A percentile compares a stretch with the other conserved stretches of the same genome.
Evolutionary conservation across 2,329 filamentous ascomycete species (phyloP).

Genomic region (Penicillium sp.): DNA sequence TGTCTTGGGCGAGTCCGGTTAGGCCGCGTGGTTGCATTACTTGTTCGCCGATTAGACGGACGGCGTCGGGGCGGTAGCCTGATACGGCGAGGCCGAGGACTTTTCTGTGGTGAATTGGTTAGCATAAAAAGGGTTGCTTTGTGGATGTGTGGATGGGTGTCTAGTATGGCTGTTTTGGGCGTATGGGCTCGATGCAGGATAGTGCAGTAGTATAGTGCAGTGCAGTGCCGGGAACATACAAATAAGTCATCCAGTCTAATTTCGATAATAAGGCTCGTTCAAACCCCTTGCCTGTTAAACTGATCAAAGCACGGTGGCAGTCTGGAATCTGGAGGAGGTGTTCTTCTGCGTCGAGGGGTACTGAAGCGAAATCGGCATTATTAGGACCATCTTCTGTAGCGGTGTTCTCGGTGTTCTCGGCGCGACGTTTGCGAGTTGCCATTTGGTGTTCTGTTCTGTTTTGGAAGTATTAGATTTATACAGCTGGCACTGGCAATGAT

Average conservation of each 20-base stretch:
- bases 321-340: conserved; percentile 66
- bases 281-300: conserved; percentile 73
- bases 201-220: too few relatives aligned
- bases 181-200: too few relatives aligned
- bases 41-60: conserved; percentile 69
- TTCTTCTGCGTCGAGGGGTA: conserved; percentile 55
- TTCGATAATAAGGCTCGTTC: conserved; percentile 69
- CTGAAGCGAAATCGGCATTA: conserved; percentile 38
- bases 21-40: conserved; percentile 76
- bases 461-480: background rate
- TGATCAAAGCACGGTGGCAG: conserved; percentile 68
- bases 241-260: conserved; percentile 68
- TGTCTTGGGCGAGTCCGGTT: conserved; percentile 70
- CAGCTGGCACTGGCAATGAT: background rate
- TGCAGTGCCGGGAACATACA: conserved; percentile 49
- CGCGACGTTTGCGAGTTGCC: conserved; percentile 65
- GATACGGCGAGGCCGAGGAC: conserved; percentile 66
- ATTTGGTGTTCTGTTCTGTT: conserved; percentile 72
- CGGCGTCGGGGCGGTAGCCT: conserved; percentile 70
- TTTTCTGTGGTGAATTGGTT: conserved; percentile 50
- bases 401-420: conserved; percentile 35
- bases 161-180: too few relatives aligned
- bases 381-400: conserved; percentile 7
- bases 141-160: too few relatives aligned
- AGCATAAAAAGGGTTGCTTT: too few relatives aligned